Evolutionary conservation across 2,329 filamentous ascomycete species (phyloP).

Genomic region (Hirsutella thompsonii): DNA sequence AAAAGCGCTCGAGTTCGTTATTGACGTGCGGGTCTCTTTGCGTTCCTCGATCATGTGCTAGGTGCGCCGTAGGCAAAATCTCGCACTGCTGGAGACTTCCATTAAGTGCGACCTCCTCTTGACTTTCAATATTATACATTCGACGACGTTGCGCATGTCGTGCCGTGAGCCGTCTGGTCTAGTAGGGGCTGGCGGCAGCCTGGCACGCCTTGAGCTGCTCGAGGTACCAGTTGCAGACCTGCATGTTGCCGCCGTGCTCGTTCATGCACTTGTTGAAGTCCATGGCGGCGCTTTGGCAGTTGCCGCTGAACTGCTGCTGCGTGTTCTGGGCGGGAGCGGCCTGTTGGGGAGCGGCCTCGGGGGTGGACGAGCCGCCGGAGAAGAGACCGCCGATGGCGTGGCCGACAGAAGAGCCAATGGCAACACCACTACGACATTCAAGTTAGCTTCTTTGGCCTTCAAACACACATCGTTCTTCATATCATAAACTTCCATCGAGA

Average conservation of each 20-base stretch:
- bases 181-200: constrained; percentile 61
- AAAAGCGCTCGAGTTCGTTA: neutral
- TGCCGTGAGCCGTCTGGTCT: constrained; percentile 16
- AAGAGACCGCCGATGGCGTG: constrained; percentile 90
- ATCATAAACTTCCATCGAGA: too few species aligned
- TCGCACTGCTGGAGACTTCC: neutral
- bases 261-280: constrained; percentile 95
- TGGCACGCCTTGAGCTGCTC: constrained; percentile 93
- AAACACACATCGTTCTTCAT: too few species aligned
- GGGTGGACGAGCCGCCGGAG: constrained; percentile 48
- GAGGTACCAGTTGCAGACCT: constrained; percentile 95
- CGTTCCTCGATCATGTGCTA: too few species aligned
- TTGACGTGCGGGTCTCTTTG: too few species aligned
- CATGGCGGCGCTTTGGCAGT: constrained; percentile 69
- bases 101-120: neutral
- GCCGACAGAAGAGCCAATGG: constrained; percentile 88
- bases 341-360: constrained; percentile 32
- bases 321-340: constrained; percentile 36
- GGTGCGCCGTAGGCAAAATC: neutral
- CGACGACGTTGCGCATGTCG: neutral
- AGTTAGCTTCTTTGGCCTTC: too few species aligned
- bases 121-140: neutral
- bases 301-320: constrained; percentile 41
- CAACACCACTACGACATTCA: constrained; percentile 65
- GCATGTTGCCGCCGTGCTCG: constrained; percentile 85